Evolutionary conservation across 2,329 filamentous ascomycete genomes (phyloP), one percentile per base, ranked within the genome.

Genomic region (Amauroascus niger): DNA sequence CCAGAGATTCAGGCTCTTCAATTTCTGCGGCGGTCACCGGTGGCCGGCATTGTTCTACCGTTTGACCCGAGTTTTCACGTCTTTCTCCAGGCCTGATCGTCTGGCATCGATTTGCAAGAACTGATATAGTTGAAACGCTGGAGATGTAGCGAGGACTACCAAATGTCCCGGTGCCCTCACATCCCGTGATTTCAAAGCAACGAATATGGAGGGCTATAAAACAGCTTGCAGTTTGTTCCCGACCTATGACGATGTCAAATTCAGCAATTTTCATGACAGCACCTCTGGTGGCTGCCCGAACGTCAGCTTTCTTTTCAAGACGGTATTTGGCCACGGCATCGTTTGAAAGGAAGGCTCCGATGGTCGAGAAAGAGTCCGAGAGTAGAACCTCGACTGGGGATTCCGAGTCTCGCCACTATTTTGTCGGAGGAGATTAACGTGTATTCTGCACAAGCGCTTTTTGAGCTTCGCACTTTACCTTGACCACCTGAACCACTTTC

Each of bases 221-320:
- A 14, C 57, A 46, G 16, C 26, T 8, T 39, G 48, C 51, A 16
- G 45, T 54, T 28, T 28, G 50, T 13, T 52, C 47, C 30, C 62
- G 54, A 26, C 39, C 60, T 40, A 71, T 61, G 46, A 71, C 61
- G 18, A 73, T 56, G 41, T 68, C 64, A 53, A 70, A 69, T 35
- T 66, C 62, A 2, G 59, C 45, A 43, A 73, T 55, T 49, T 65
- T 61, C 22, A 71, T 59, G 4, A 60, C 24, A 14, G 62, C 62
- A 3, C 65, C 69, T 50, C 57, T 60, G 5, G 61, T 63, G 8
- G 56, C 59, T 26, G 60, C n/a, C 55, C 58, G 58, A 16, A 62
- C 28, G 11, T 52, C 51, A 5, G 58, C 55, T 2, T 60, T 58
- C 5, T 52, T 57, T 32, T 58, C 55, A 4, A 33, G 48, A 11